These are phyloP conservation scores for Daedaleopsis sinensis DNA, from an alignment of 768 basidiomycete genomes.

Conservation along the genomic window DNA sequence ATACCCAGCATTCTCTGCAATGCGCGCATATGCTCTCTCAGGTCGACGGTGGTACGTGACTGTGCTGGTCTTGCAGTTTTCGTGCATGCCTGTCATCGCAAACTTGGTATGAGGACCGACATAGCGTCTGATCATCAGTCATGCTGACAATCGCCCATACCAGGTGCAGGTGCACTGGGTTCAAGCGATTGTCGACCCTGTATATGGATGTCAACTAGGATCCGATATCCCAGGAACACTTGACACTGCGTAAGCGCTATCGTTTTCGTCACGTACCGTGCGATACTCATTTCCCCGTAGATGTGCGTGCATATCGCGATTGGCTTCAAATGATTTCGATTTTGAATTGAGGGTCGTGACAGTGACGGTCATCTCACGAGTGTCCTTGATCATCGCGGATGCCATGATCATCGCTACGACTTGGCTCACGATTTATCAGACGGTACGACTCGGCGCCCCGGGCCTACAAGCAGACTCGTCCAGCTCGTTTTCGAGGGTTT, in stretches of 20 bases:
- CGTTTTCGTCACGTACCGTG: neutral
- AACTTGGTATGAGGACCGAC: neutral
- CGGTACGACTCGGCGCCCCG: neutral
- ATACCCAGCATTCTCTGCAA: neutral
- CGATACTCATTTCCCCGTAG: neutral
- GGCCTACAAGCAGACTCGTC: no score
- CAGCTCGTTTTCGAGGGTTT: neutral
- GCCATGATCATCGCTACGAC: neutral
- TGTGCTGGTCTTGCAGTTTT: neutral
- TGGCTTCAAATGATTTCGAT: neutral
- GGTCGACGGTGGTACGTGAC: neutral
- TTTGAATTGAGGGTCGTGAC: neutral
- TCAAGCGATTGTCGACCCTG: neutral
- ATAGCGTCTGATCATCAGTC: neutral
- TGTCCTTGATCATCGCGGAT: neutral
- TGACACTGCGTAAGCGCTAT: neutral
- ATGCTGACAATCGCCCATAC: neutral
- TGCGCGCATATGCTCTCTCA: neutral
- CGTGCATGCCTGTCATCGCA: neutral
- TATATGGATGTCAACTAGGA: neutral
- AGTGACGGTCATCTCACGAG: neutral
- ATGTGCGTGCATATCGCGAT: neutral
- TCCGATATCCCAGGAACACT: neutral
- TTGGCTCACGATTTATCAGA: neutral
- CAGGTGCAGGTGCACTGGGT: neutral